Base-by-base conservation (phyloP, 2,329 filamentous ascomycete genomes). In the Diaporthe nobilis region DNA sequence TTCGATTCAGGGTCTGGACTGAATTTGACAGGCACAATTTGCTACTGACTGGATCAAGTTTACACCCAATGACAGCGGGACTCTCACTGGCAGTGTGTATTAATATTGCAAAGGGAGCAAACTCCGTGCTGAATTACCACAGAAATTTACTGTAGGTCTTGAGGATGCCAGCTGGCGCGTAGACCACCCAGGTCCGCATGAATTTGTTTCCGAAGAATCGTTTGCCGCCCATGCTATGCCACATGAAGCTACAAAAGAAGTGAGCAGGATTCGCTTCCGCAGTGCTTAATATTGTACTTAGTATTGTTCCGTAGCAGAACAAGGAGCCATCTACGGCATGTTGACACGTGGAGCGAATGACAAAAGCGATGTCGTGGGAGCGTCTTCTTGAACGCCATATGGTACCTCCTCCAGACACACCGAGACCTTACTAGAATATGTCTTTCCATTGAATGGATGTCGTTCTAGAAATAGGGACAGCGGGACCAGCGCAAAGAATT, bases 1-100 rank as follows among this genome's bases (percentile, higher is more conserved):
- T 12, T 53, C n/a, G 0, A 5, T 25, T 2, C 22, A 25, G 5
- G 17, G 5, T 4, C 20, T 0, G 31, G 9, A 12, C 20, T 4
- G 31, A n/a, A 34, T 60, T 58, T 60, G 22, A n/a, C 20, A 8
- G 31, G 4, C 10, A 20, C 31, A 37, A 22, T 37, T 37, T 8
- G 20, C 31, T 31, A 57, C 3, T 3, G 0, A 10, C 28, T 20
- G n/a, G 4, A 2, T 3, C 10, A 13, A 12, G 15, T 10, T 60
- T n/a, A 5, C 31, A 6, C 20, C 15, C 8, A 28, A 3, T 12
- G 20, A 13, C 28, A 20, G 17, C 34, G 1, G 28, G 0, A 39
- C 12, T 57, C 15, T 34, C 3, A 34, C 34, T 34, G 34, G 34
- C 34, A 9, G 9, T 15, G 4, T 57, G 53, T 4, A 22, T 22